Evolutionary conservation across 495 filamentous ascomycete genomes (phyloP).

Genomic region (Hypomontagnella submonticulosa): DNA sequence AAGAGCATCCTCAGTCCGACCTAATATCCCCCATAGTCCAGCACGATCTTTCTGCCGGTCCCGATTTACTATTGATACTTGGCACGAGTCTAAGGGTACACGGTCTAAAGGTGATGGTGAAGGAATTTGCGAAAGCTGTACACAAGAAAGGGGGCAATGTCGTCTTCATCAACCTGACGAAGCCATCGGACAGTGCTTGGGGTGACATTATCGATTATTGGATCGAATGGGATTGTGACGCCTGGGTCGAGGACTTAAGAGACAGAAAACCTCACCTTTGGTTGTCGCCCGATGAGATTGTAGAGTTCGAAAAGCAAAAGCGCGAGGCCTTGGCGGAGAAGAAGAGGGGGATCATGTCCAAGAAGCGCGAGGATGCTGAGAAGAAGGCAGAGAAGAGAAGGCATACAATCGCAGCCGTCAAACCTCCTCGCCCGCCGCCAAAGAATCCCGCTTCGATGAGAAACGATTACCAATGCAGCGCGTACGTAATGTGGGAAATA

Average conservation of each 20-base stretch:
- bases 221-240: slow-evolving; percentile 77
- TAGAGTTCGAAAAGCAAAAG: slow-evolving; percentile 50
- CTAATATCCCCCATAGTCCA: slow-evolving; percentile 69
- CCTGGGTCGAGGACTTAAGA: slow-evolving; percentile 72
- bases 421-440: slow-evolving; percentile 39
- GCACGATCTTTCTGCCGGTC: slow-evolving; percentile 68
- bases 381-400: slow-evolving; percentile 38
- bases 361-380: slow-evolving; percentile 46
- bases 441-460: slow-evolving; percentile 49
- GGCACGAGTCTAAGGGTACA: slow-evolving; percentile 77
- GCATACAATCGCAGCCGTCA: slow-evolving; percentile 37
- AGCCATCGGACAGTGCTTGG: slow-evolving; percentile 74
- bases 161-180: slow-evolving; percentile 75
- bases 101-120: slow-evolving; percentile 73
- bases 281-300: slow-evolving; percentile 56
- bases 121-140: slow-evolving; percentile 75
- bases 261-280: slow-evolving; percentile 65
- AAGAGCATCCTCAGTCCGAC: slow-evolving; percentile 74
- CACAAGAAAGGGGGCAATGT: slow-evolving; percentile 72
- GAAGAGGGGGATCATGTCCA: slow-evolving; percentile 41
- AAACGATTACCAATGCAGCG: slow-evolving; percentile 49
- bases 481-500: slow-evolving; percentile 49
- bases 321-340: slow-evolving; percentile 46
- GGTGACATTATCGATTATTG: slow-evolving; percentile 74
- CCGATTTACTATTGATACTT: slow-evolving; percentile 73